Evolutionary conservation across 2,329 filamentous ascomycete genomes (phyloP), one percentile per base, ranked within the genome.

Genomic region (Beauveria medogensis): DNA sequence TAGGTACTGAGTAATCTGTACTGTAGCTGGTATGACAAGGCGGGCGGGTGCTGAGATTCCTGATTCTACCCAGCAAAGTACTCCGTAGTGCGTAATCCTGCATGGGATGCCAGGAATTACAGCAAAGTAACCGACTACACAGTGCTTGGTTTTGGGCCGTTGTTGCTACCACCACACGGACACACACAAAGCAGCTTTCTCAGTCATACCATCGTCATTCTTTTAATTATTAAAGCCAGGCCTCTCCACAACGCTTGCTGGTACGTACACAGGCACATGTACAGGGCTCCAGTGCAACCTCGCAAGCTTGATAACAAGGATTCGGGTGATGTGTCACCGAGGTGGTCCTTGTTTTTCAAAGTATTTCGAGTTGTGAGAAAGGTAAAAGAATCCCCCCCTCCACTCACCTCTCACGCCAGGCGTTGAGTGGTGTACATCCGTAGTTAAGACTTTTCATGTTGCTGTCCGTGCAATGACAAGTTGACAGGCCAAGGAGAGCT

Each of bases 161-260:
- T 37, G 34, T 37, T 37, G 34, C 34, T 37, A 12, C 34, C 12
- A 37, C 34, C 34, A 37, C 34, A 37, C 5, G 34, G 34, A 37
- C 34, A 37, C 30, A 34, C 34, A 37, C 34, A 37, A 37, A 37
- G 34, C 12, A 37, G 5, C 14, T 14, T 37, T 34, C 26, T 24
- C 37, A 41, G 53, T 46, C 53, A 55, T 55, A 46, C 24, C 37
- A 55, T 46, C 53, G 40, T 46, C 53, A 55, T 41, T 40, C n/a
- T 22, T 22, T 8, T 16, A 5, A 0, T 55, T 34, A 14, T 37
- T 37, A 37, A 44, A n/a, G 40, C 37, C 24, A n/a, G 40, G 40
- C 26, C 47, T 37, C 54, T 55, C 53, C 53, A 46, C 53, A 46
- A 55, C 26, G 53, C 53, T 55, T 55, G 48, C 24, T 24, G 24